phyloP scores from a whole-genome alignment of 345 rosid species.

The Clausena lansium region DNA sequence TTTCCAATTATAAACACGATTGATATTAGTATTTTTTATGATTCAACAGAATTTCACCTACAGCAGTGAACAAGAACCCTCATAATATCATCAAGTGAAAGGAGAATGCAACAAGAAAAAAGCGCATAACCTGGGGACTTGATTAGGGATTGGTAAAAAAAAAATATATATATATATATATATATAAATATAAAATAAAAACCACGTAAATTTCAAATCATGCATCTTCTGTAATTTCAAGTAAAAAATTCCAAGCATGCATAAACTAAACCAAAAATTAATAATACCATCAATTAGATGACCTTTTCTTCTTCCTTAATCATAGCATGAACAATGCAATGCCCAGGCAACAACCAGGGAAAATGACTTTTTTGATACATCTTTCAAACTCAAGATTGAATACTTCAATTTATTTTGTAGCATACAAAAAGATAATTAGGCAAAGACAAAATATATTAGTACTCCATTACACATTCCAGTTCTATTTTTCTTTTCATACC shows the following conservation, averaged over 20 bases:
- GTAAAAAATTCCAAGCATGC: background rate
- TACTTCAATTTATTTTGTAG: background rate
- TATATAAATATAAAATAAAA: too few species aligned
- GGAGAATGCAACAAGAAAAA: background rate
- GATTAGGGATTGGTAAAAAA: background rate
- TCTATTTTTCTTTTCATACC: background rate
- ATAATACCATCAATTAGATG: background rate
- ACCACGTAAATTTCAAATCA: background rate
- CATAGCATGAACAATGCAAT: background rate
- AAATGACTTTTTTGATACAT: background rate
- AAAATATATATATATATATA: too few species aligned
- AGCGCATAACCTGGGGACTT: background rate
- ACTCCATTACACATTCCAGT: background rate
- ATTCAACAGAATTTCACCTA: constrained; percentile 35
- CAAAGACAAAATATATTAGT: background rate
- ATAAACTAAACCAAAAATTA: background rate
- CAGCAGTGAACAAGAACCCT: constrained; percentile 7
- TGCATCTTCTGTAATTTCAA: background rate
- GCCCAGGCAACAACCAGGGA: background rate
- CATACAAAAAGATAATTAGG: background rate
- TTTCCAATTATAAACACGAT: constrained; percentile 16
- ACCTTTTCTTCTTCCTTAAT: background rate
- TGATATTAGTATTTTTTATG: constrained; percentile 22
- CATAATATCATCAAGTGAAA: background rate
- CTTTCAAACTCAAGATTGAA: background rate